Percentiles rank a stretch among this genome's conserved stretches.
These are phyloP conservation scores for Graphilbum fragrans DNA, from an alignment of 2,329 filamentous ascomycete species.

Conservation along the genomic window DNA sequence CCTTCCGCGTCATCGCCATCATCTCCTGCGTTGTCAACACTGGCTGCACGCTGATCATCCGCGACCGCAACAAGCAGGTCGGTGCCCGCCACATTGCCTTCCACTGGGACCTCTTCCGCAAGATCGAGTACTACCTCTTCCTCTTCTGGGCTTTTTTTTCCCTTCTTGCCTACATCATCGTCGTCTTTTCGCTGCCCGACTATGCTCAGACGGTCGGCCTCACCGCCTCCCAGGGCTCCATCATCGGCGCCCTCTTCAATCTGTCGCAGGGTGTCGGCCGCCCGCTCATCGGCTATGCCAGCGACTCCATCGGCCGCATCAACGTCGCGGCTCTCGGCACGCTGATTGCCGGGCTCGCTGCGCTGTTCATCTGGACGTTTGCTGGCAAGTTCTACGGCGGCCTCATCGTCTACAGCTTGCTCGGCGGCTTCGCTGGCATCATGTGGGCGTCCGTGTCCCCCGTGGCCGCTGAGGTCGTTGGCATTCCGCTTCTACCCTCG, in stretches of 20 bases:
- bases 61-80: conserved; percentile 60
- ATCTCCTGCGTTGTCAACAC: conserved; percentile 52
- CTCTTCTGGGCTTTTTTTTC: conserved; percentile 58
- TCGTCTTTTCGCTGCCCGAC: conserved; percentile 66
- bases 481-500: conserved; percentile 52
- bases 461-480: conserved; percentile 62
- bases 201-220: conserved; percentile 61
- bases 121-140: conserved; percentile 50
- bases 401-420: conserved; percentile 57
- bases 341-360: conserved; percentile 49
- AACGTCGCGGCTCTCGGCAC: conserved; percentile 60
- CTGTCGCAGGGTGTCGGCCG: conserved; percentile 54
- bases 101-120: conserved; percentile 48
- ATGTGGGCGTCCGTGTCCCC: conserved; percentile 61
- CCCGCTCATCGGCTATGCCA: conserved; percentile 60
- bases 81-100: conserved; percentile 57
- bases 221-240: conserved; percentile 51
- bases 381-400: conserved; percentile 52
- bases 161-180: conserved; percentile 61
- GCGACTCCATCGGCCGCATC: conserved; percentile 56
- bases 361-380: conserved; percentile 62
- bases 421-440: conserved; percentile 58
- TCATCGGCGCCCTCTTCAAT: conserved; percentile 65
- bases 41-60: conserved; percentile 48
- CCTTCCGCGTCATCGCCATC: conserved; percentile 53